Evolutionary conservation across 345 rosid species (phyloP).

Genomic region (Bruguiera sexangula): DNA sequence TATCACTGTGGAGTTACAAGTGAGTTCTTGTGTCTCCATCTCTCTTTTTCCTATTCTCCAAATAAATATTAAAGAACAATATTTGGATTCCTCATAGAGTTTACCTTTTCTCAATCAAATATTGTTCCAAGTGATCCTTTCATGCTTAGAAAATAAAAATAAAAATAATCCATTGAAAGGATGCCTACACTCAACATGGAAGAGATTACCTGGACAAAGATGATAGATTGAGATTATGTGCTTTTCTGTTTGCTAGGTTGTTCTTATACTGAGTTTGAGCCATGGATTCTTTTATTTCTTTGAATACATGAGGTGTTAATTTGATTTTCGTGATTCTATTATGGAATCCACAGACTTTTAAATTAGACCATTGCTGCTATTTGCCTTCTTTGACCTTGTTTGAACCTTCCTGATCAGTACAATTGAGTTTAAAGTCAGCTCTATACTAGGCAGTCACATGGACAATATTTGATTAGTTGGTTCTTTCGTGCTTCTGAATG

Average conservation of each 20-base stretch:
- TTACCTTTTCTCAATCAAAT: conserved; percentile 8
- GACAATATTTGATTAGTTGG: conserved; percentile 14
- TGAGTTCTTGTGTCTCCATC: conserved; percentile 78
- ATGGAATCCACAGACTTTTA: conserved; percentile 13
- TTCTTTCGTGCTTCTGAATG: neutral
- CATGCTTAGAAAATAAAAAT: neutral
- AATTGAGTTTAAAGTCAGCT: conserved; percentile 19
- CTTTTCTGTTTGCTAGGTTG: conserved; percentile 23
- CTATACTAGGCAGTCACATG: conserved; percentile 21
- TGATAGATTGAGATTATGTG: conserved; percentile 20
- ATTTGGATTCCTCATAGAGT: conserved; percentile 13
- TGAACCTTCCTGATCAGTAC: conserved; percentile 16
- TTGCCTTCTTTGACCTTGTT: conserved; percentile 24
- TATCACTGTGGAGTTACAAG: conserved; percentile 98
- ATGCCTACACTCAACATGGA: conserved; percentile 19
- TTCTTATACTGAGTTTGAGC: conserved; percentile 26
- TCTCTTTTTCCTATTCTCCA: conserved; percentile 10
- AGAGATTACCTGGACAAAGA: conserved; percentile 21
- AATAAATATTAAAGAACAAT: neutral
- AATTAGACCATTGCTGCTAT: conserved; percentile 6
- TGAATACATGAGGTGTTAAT: conserved; percentile 15
- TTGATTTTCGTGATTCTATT: conserved; percentile 16
- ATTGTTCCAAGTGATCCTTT: conserved; percentile 14
- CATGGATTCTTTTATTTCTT: conserved; percentile 8
- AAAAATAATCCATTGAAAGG: conserved; percentile 15